Conservation (phyloP, 768 basidiomycete species). For the Boletus huronensis region DNA sequence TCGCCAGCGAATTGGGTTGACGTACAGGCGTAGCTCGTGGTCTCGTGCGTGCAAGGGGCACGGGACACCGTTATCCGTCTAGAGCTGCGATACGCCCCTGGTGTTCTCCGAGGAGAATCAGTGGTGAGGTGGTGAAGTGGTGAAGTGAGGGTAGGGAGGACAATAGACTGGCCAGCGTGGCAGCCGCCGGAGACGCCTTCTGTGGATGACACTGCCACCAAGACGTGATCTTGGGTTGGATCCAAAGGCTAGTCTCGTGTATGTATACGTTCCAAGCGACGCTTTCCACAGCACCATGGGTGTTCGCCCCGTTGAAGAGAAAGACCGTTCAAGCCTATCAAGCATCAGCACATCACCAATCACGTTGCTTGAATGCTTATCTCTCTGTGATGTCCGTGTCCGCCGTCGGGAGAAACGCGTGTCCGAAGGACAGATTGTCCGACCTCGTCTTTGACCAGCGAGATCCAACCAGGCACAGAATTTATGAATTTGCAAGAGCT, state of each 20-base stretch:
- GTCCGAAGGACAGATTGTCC: not conserved
- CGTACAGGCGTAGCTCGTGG: not conserved
- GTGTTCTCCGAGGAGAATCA: not conserved
- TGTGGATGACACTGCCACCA: not conserved
- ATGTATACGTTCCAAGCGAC: not conserved
- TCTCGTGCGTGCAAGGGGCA: not conserved
- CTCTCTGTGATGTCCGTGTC: not conserved
- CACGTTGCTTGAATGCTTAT: not conserved
- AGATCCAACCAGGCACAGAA: not conserved
- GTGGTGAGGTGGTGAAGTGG: not conserved
- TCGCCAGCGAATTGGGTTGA: not conserved
- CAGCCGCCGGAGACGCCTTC: not conserved
- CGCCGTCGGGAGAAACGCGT: too few relatives aligned
- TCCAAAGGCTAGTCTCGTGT: not conserved
- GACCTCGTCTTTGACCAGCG: not conserved
- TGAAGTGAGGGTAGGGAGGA: not conserved
- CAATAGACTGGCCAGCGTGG: not conserved
- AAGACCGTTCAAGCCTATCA: not conserved
- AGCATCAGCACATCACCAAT: slow-evolving; percentile 3
- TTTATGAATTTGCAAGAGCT: not conserved
- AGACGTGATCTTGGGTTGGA: not conserved
- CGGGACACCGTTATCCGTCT: not conserved
- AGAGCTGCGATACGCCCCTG: not conserved
- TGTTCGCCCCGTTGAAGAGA: too few relatives aligned
- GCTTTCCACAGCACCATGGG: not conserved